Evolutionary conservation across 345 rosid genomes (phyloP).

Genomic region (Anastatica hierochuntica): DNA sequence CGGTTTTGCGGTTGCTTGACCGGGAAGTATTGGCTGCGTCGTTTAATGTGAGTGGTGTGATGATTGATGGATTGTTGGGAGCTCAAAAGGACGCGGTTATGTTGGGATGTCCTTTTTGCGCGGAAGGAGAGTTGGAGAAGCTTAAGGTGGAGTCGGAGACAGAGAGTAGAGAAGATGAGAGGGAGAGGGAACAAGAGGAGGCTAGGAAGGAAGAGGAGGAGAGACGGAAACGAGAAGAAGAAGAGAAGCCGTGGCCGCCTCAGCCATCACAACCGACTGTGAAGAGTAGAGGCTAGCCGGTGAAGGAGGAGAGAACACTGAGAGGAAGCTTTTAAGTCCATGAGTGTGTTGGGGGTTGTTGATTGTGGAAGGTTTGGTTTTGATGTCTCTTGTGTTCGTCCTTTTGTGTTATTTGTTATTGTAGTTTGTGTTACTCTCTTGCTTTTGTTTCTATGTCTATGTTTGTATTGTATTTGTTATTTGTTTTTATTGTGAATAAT

Average conservation of each 20-base stretch:
- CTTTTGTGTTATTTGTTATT: too few species aligned
- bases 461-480: background rate
- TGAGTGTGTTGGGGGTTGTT: too few species aligned
- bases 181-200: background rate
- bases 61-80: slow-evolving; percentile 37
- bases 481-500: background rate
- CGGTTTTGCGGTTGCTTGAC: slow-evolving; percentile 41
- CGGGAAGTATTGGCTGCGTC: slow-evolving; percentile 43
- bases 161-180: too few species aligned
- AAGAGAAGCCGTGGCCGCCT: too few species aligned
- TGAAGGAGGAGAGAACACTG: slow-evolving; percentile 3
- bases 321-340: too few species aligned
- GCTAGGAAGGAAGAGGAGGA: too few species aligned
- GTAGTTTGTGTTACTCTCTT: too few species aligned
- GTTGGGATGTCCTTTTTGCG: slow-evolving; percentile 75
- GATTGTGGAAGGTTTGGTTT: too few species aligned
- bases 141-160: slow-evolving; percentile 17
- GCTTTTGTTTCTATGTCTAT: background rate
- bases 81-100: slow-evolving; percentile 42
- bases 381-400: too few species aligned
- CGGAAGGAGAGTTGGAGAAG: slow-evolving; percentile 51
- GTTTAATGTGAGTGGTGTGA: slow-evolving; percentile 42
- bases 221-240: too few species aligned
- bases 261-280: too few species aligned
- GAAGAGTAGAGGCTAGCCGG: background rate